phyloP scores from a whole-genome alignment of 1,284 basidiomycete species.

The Sporisorium reilianum region DNA sequence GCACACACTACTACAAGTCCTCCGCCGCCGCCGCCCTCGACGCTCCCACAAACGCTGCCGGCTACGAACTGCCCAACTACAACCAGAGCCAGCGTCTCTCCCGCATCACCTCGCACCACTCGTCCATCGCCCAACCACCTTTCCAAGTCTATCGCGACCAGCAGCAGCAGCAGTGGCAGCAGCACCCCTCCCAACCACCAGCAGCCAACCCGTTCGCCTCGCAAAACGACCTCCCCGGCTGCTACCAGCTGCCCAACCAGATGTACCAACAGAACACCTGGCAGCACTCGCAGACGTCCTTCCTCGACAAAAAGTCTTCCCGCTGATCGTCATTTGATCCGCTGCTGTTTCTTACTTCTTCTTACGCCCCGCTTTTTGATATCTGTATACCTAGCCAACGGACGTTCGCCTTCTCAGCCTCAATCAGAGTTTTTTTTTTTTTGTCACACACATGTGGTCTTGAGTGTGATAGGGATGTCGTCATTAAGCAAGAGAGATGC shows the following conservation, averaged over 20 bases:
- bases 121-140: too few species aligned
- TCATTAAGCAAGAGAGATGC: slow-evolving; percentile 2
- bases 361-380: neutral
- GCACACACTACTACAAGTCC: slow-evolving; percentile 19
- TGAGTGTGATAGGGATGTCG: neutral
- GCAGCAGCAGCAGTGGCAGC: slow-evolving; percentile 2
- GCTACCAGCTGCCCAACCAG: slow-evolving; percentile 2
- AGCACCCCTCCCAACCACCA: neutral
- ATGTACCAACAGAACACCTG: slow-evolving; percentile 2
- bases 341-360: too few species aligned
- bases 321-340: neutral
- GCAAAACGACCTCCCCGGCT: slow-evolving; percentile 7
- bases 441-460: neutral
- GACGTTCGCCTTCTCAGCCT: neutral
- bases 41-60: neutral
- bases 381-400: neutral
- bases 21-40: neutral
- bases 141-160: too few species aligned
- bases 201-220: slow-evolving; percentile 20
- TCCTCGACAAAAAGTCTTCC: slow-evolving; percentile 11
- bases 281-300: slow-evolving; percentile 13
- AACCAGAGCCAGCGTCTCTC: slow-evolving; percentile 6
- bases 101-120: neutral
- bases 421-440: too few species aligned
- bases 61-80: slow-evolving; percentile 9